Base-by-base conservation (phyloP, 2,329 filamentous ascomycete species). In the Hypoxylon sp. region DNA sequence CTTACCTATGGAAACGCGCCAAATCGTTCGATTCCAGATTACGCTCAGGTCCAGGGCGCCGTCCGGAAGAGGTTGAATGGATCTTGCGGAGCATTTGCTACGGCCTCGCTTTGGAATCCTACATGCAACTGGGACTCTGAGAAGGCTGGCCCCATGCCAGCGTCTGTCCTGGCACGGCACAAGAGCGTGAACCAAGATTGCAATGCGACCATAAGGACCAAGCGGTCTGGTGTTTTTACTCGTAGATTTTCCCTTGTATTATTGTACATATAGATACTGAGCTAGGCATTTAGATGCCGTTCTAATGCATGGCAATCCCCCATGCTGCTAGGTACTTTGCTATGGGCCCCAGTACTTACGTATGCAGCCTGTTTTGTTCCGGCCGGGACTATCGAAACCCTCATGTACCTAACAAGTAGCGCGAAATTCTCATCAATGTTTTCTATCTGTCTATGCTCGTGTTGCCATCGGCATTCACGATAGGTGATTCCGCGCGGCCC, bases 281-380 rank as follows among this genome's bases (percentile, higher is more conserved):
- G 16, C 39, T 45, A 21, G 25, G 29, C 34, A 43, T 30, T 29
- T 27, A 54, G 21, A 60, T 63, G 59, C 68, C 60, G 61, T 62
- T 68, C 68, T 45, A 41, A 64, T 68, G 68, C 63, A 69, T 64
- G 53, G 34, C n/a, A 45, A 52, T 61, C 34, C 63, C 57, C 58
- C 55, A 62, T 63, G 53, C 45, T 68, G 54, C 48, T 56, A n/a
- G n/a, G n/a, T n/a, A 43, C 29, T 61, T 27, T 29, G 43, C 23
- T 37, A 55, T 55, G 61, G 54, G 47, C 25, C 41, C 34, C 55
- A 55, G 14, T 12, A 27, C 25, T 6, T 27, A 27, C 25, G 3
- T 27, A 50, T 63, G 51, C 56, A 50, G 27, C 54, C 37, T 34
- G 45, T 48, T 30, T 25, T 62, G 57, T 59, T 53, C 61, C 51